Evolutionary conservation across 805 yeast genomes (phyloP), one percentile per base, ranked within the genome.

Genomic region (Dipodascus geniculatus): DNA sequence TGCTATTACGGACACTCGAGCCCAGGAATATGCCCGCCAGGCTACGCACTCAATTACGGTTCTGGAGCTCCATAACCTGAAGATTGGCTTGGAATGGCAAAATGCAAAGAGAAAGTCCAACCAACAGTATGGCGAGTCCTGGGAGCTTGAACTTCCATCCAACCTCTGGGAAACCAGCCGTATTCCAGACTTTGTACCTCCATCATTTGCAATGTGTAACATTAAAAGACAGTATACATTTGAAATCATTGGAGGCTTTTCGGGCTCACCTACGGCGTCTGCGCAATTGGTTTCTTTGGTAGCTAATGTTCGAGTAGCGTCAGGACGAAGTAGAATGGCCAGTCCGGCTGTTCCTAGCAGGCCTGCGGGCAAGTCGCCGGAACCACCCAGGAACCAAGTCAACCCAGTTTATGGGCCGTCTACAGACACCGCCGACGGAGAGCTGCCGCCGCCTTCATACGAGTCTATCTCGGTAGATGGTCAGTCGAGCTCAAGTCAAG

Each of bases 161-260:
- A 22, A 11, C 3, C 24, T 71, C 53, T 75, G 68, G 55, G 58
- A 67, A 23, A 71, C 70, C 56, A 72, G 78, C 48, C 62, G 67
- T 2, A 56, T 79, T 17, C 83, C 85, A 0, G 74, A 71, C 49
- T 59, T 70, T 47, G 65, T 77, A 2, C 68, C 81, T 1, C 85
- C 87, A 1, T 65, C 77, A 19, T 83, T 83, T 63, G 65, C 62
- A 23, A 74, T 81, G 2, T 81, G 86, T 60, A 81, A 80, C 60
- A 71, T 83, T 22, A 61, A 68, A 9, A 69, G 85, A 42, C 58
- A 55, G n/a, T 79, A 80, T 60, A 57, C 60, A 2, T 52, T 78
- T 44, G 63, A 60, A 42, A 60, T 76, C 11, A 57, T 59, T 1
- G 70, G 65, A 2, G 73, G 71, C 1, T 58, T 73, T 24, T 16